Evolutionary conservation across 2,329 filamentous ascomycete species (phyloP).

Genomic region (Aspergillus niger): DNA sequence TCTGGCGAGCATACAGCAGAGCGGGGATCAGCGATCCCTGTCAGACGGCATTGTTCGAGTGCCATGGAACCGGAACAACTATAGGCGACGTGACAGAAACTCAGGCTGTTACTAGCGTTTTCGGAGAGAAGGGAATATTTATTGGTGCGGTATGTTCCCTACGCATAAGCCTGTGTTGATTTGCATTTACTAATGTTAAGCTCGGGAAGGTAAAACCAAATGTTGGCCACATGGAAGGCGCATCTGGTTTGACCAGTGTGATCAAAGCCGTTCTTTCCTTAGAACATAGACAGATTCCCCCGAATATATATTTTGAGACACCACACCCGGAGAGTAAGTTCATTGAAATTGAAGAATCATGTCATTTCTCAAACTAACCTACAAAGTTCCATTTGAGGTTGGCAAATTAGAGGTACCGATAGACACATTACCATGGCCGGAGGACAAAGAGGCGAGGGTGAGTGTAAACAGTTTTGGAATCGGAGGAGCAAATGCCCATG

Average conservation of each 20-base stretch:
- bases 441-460: slow-evolving; percentile 16
- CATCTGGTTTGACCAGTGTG: slow-evolving; percentile 22
- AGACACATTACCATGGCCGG: slow-evolving; percentile 23
- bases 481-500: slow-evolving; percentile 18
- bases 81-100: slow-evolving; percentile 12
- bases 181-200: neutral
- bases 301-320: slow-evolving; percentile 24
- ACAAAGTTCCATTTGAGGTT: neutral
- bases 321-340: slow-evolving; percentile 28
- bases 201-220: slow-evolving; percentile 23
- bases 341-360: neutral
- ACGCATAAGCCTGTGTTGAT: neutral
- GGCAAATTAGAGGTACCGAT: slow-evolving; percentile 9
- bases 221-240: slow-evolving; percentile 25
- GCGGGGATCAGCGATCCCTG: slow-evolving; percentile 11
- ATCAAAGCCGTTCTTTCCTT: slow-evolving; percentile 24
- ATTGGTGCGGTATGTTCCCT: slow-evolving; percentile 21
- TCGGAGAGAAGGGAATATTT: slow-evolving; percentile 13
- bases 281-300: slow-evolving; percentile 23
- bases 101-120: slow-evolving; percentile 12
- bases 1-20: slow-evolving; percentile 6
- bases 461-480: slow-evolving; percentile 34
- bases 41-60: slow-evolving; percentile 17
- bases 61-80: slow-evolving; percentile 18
- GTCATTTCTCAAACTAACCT: neutral